phyloP scores from a whole-genome alignment of 306 rosid genomes.

The Rosa multiflora region DNA sequence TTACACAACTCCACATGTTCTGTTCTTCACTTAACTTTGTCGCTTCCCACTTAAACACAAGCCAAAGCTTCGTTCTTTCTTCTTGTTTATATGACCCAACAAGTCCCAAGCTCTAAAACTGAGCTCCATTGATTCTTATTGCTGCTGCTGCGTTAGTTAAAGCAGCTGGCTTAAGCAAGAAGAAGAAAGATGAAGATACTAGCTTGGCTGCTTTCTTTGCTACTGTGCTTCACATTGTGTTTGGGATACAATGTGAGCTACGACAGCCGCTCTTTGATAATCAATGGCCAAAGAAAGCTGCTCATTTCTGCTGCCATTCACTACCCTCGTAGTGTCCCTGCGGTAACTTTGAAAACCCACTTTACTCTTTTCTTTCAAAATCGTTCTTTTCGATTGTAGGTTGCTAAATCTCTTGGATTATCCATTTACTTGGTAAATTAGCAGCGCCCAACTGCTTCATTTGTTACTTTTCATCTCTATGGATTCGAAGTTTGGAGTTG shows the following conservation, averaged over 20 bases:
- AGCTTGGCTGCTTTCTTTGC: not conserved
- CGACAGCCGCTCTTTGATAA: constrained; percentile 76
- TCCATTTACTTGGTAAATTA: not conserved
- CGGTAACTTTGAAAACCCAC: constrained; percentile 31
- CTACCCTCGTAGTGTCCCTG: constrained; percentile 94
- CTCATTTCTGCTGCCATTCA: constrained; percentile 92
- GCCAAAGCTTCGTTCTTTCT: not conserved
- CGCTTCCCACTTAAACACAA: not conserved
- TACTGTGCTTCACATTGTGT: constrained; percentile 6
- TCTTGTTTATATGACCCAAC: not conserved
- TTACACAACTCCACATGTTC: constrained; percentile 18
- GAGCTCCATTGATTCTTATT: not conserved
- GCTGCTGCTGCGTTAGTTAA: not conserved
- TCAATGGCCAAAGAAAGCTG: constrained; percentile 72
- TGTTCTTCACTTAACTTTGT: not conserved
- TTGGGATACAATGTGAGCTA: constrained; percentile 59
- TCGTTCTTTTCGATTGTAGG: too few relatives aligned
- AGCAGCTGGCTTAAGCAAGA: not conserved
- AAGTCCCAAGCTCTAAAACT: not conserved
- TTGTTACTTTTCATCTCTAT: not conserved
- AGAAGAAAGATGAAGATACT: constrained; percentile 1
- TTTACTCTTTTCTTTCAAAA: not conserved
- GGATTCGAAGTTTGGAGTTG: not conserved
- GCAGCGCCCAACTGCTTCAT: not conserved
- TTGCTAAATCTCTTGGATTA: not conserved